These are phyloP conservation scores for Cryoendolithus antarcticus DNA, from an alignment of 2,329 filamentous ascomycete species.

Conservation along the genomic window DNA sequence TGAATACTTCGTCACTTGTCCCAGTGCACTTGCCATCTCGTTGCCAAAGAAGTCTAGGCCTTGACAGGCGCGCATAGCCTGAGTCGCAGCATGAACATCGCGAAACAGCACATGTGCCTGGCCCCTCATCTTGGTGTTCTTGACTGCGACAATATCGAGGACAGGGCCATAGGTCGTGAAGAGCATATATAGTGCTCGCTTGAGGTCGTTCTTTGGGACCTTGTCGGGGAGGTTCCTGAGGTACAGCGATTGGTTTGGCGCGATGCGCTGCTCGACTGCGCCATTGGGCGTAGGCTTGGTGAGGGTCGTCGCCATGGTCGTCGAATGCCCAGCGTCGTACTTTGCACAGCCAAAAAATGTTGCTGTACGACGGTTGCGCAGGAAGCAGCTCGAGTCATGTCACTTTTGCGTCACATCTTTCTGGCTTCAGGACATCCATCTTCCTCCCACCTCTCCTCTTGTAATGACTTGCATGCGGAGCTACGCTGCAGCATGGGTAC, in stretches of 20 bases:
- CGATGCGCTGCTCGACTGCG: conserved; percentile 4
- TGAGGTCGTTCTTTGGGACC: conserved; percentile 76
- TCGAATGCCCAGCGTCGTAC: too few relatives aligned
- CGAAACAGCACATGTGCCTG: conserved; percentile 89
- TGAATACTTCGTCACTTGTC: too few relatives aligned
- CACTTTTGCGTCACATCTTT: too few relatives aligned
- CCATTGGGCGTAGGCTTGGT: not conserved
- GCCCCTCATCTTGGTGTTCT: conserved; percentile 84
- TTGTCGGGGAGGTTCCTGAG: conserved; percentile 81
- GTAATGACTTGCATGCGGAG: too few relatives aligned
- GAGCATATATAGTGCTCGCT: conserved; percentile 78
- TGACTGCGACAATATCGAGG: conserved; percentile 80
- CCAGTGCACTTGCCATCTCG: conserved; percentile 54
- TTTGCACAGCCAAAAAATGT: too few relatives aligned
- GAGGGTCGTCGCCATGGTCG: conserved; percentile 2
- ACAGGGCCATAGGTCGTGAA: conserved; percentile 91
- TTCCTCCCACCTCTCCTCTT: too few relatives aligned
- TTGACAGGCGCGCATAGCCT: conserved; percentile 81
- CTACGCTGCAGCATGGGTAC: too few relatives aligned
- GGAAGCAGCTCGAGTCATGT: too few relatives aligned
- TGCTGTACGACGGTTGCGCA: too few relatives aligned
- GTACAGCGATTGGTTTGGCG: conserved; percentile 54
- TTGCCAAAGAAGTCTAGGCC: conserved; percentile 76
- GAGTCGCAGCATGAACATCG: conserved; percentile 81
- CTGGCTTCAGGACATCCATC: too few relatives aligned